phyloP scores from a whole-genome alignment of 805 yeast genomes.

The Wickerhamomyces chambardii region DNA sequence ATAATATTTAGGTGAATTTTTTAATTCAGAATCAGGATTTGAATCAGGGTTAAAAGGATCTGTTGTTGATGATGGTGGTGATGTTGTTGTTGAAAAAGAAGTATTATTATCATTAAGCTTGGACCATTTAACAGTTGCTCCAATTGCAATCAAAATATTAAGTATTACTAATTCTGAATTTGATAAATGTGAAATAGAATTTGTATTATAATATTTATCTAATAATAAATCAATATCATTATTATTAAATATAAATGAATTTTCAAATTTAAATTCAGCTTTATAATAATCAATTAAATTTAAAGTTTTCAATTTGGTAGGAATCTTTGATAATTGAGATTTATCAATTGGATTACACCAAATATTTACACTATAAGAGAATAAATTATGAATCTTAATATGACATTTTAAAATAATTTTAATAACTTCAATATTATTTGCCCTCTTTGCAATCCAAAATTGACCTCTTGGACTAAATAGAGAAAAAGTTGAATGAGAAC shows the following conservation, averaged over 20 bases:
- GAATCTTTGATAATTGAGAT: conserved; percentile 19
- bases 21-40: too few species aligned
- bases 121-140: conserved; percentile 3
- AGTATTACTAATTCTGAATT: conserved; percentile 24
- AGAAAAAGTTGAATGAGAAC: conserved; percentile 21
- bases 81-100: too few species aligned
- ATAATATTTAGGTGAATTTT: too few species aligned
- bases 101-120: too few species aligned
- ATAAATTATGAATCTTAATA: conserved; percentile 10
- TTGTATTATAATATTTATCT: neutral
- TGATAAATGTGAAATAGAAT: conserved; percentile 25
- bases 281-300: conserved; percentile 9
- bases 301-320: conserved; percentile 16
- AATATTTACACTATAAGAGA: conserved; percentile 11
- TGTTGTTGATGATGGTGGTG: too few species aligned
- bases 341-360: conserved; percentile 27
- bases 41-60: too few species aligned
- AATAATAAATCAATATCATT: conserved; percentile 1
- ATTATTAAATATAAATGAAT: conserved; percentile 9
- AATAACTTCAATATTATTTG: conserved; percentile 9
- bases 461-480: conserved; percentile 32
- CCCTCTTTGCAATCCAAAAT: conserved; percentile 23
- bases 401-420: conserved; percentile 17
- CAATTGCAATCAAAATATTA: conserved; percentile 19
- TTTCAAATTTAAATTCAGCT: conserved; percentile 3